These are phyloP conservation scores for Chytriomyces sp. DNA, from an alignment of 192 early-diverging fungal species.

Conservation along the genomic window DNA sequence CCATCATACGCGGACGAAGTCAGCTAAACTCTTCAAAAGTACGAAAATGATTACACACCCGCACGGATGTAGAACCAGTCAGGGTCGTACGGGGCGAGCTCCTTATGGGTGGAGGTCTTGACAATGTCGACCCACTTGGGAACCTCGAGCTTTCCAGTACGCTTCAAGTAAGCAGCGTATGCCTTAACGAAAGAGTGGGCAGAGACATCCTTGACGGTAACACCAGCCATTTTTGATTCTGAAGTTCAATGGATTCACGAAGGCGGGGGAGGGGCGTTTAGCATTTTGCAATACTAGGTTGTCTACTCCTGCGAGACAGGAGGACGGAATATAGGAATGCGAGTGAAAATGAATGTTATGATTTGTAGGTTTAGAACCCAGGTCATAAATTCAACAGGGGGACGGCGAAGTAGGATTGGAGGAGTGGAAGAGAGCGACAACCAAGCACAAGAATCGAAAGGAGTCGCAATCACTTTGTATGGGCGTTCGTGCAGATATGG, in stretches of 20 bases:
- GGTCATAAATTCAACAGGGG: too few relatives aligned
- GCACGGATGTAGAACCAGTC: conserved; percentile 99
- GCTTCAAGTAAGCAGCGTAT: conserved; percentile 99
- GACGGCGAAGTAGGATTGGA: neutral
- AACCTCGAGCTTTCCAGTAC: conserved; percentile 96
- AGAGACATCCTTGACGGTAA: conserved; percentile 97
- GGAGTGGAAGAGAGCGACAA: neutral
- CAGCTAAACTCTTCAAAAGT: neutral
- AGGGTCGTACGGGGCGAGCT: conserved; percentile 95
- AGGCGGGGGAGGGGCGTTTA: neutral
- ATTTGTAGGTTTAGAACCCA: too few relatives aligned
- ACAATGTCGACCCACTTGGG: conserved; percentile 99
- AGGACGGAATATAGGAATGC: neutral
- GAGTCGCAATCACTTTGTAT: too few relatives aligned
- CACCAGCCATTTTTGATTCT: conserved; percentile 48
- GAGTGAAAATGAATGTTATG: too few relatives aligned
- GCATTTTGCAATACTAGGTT: neutral
- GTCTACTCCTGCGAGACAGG: neutral
- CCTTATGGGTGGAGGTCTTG: conserved; percentile 97
- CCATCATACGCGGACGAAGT: neutral
- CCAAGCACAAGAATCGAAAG: neutral
- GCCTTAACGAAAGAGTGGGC: conserved; percentile 95
- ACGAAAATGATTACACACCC: conserved; percentile 53
- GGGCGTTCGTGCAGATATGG: too few relatives aligned
- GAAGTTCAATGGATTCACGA: neutral